Conservation (phyloP, 2,329 filamentous ascomycete genomes). For the Neofusicoccum laricinum region DNA sequence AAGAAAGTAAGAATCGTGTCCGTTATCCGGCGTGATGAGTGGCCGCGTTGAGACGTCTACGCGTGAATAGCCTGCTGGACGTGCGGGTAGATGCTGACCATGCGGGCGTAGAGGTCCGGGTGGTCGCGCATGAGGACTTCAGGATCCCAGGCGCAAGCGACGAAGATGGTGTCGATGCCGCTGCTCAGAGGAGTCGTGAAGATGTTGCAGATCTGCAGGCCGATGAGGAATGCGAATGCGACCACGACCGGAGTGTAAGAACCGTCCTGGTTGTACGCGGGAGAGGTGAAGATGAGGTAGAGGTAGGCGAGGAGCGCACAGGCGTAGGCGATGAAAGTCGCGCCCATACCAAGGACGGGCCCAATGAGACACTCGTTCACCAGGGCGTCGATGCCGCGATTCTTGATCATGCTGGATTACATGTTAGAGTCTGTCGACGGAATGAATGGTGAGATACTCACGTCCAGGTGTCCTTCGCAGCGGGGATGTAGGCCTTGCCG, state of each 20-base stretch:
- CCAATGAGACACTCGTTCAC: conserved; percentile 79
- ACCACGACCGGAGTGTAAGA: conserved; percentile 74
- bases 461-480: conserved; percentile 85
- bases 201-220: conserved; percentile 82
- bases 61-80: conserved; percentile 75
- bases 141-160: conserved; percentile 67
- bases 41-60: not conserved
- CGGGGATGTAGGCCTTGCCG: conserved; percentile 80
- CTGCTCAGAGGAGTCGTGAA: conserved; percentile 85
- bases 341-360: conserved; percentile 66
- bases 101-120: conserved; percentile 72
- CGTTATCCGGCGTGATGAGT: not conserved
- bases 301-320: conserved; percentile 80
- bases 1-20: not conserved
- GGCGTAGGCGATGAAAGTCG: conserved; percentile 78
- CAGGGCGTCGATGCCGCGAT: conserved; percentile 85
- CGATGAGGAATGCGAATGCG: conserved; percentile 84
- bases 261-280: conserved; percentile 67
- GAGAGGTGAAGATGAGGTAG: conserved; percentile 81
- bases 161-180: conserved; percentile 90
- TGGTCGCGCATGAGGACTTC: conserved; percentile 77
- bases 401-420: conserved; percentile 68
- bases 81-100: conserved; percentile 79
- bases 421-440: not conserved
- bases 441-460: conserved; percentile 31